These are phyloP conservation scores for Lophiostoma macrostomum DNA, from an alignment of 495 filamentous ascomycete species.

Conservation along the genomic window DNA sequence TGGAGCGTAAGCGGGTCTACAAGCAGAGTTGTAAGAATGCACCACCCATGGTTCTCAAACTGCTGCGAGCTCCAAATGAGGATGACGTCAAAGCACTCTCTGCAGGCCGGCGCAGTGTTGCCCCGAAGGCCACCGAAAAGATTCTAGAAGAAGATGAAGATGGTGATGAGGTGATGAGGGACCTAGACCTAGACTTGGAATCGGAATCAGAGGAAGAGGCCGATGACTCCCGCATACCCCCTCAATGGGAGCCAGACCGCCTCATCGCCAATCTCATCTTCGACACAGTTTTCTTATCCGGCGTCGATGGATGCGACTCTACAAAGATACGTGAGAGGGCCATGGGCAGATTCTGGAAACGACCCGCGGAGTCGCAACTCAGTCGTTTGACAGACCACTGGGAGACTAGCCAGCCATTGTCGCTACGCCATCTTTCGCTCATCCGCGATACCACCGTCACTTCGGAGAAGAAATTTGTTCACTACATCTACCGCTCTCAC, in stretches of 20 bases:
- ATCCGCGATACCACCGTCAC: slow-evolving; percentile 58
- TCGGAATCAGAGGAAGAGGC: slow-evolving; percentile 9
- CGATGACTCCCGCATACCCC: slow-evolving; percentile 36
- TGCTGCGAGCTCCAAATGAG: slow-evolving; percentile 66
- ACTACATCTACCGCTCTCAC: slow-evolving; percentile 59
- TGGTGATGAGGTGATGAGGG: slow-evolving; percentile 30
- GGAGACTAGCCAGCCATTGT: slow-evolving; percentile 59
- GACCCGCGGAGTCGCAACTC: slow-evolving; percentile 57
- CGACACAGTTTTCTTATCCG: slow-evolving; percentile 50
- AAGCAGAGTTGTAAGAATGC: slow-evolving; percentile 44
- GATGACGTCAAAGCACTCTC: slow-evolving; percentile 61
- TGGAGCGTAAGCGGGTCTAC: slow-evolving; percentile 65
- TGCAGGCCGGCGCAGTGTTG: too few species aligned
- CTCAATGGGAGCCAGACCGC: slow-evolving; percentile 56
- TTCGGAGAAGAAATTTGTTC: slow-evolving; percentile 41
- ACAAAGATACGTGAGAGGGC: slow-evolving; percentile 49
- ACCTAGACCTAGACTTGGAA: slow-evolving; percentile 30
- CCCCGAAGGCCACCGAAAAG: background rate
- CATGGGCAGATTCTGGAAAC: slow-evolving; percentile 55
- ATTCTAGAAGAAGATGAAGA: slow-evolving; percentile 35
- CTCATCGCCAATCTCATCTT: slow-evolving; percentile 54
- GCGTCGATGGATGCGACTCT: slow-evolving; percentile 52
- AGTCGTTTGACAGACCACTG: slow-evolving; percentile 57
- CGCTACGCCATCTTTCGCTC: slow-evolving; percentile 61
- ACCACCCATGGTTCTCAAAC: slow-evolving; percentile 62